phyloP scores from a whole-genome alignment of 2,329 filamentous ascomycete genomes.

The Aspergillus viridinutans region DNA sequence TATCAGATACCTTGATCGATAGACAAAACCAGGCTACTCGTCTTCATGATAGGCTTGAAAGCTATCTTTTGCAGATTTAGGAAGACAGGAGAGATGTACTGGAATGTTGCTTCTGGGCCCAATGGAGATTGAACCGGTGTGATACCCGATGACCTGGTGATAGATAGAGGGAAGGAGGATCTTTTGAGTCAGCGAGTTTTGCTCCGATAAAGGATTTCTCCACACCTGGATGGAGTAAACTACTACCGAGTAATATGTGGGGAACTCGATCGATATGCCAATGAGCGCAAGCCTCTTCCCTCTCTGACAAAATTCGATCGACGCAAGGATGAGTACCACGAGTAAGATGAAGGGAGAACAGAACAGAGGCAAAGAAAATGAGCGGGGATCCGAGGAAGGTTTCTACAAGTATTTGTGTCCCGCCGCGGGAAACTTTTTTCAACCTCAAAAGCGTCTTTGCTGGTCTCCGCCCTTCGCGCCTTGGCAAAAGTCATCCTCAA shows the following conservation, averaged over 20 bases:
- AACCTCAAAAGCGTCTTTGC: neutral
- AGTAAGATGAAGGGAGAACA: too few species aligned
- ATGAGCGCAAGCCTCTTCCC: neutral
- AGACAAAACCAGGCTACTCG: constrained; percentile 37
- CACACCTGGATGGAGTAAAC: neutral
- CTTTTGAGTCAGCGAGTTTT: constrained; percentile 8
- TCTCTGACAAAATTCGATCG: neutral
- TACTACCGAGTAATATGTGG: too few species aligned
- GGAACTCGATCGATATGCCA: too few species aligned
- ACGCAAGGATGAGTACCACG: neutral
- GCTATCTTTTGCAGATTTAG: constrained; percentile 18
- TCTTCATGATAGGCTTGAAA: constrained; percentile 29
- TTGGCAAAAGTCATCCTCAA: neutral
- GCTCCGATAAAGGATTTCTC: neutral
- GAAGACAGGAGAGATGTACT: constrained; percentile 27
- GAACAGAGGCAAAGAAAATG: constrained; percentile 1
- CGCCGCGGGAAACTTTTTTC: neutral
- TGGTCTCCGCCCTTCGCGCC: neutral
- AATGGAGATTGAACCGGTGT: constrained; percentile 6
- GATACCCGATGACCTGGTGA: neutral
- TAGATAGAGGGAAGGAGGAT: neutral
- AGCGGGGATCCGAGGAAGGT: neutral
- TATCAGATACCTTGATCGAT: constrained; percentile 40
- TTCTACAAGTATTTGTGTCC: neutral
- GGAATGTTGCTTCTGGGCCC: constrained; percentile 11